These are phyloP conservation scores for Schizophyllum commune DNA, from an alignment of 1,284 basidiomycete species.

Conservation along the genomic window DNA sequence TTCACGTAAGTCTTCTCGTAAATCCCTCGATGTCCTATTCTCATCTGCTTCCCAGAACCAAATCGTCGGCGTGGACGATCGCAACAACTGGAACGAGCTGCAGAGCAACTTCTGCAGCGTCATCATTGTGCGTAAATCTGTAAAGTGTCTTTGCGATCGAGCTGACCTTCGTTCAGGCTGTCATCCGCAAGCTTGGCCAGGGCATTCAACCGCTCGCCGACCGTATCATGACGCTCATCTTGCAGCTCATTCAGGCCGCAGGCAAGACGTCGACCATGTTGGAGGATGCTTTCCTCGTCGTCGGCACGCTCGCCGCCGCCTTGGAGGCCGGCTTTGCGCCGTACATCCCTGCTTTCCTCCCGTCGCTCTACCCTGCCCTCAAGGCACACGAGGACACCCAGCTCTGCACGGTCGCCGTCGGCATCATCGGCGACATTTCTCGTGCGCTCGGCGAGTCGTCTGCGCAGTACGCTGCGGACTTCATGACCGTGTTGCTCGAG, in stretches of 20 bases:
- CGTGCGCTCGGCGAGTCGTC: conserved; percentile 85
- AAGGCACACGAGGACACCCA: conserved; percentile 93
- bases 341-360: conserved; percentile 88
- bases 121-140: conserved; percentile 55
- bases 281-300: conserved; percentile 93
- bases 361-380: conserved; percentile 86
- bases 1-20: conserved; percentile 49
- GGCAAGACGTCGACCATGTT: conserved; percentile 93
- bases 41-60: conserved; percentile 56
- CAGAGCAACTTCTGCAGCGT: conserved; percentile 95
- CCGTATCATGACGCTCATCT: conserved; percentile 89
- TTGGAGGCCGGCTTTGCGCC: conserved; percentile 75
- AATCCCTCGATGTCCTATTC: neutral
- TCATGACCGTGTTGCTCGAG: conserved; percentile 89
- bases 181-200: conserved; percentile 76
- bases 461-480: conserved; percentile 75
- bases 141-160: neutral
- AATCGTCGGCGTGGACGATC: conserved; percentile 91
- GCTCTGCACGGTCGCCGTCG: conserved; percentile 92
- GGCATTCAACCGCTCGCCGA: conserved; percentile 89
- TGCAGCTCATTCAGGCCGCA: conserved; percentile 81
- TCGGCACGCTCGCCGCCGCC: conserved; percentile 81
- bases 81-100: conserved; percentile 98
- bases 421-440: conserved; percentile 92
- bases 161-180: conserved; percentile 42